Conservation (phyloP, 352 stramenopile species). For the Paralagenidium karlingii region DNA sequence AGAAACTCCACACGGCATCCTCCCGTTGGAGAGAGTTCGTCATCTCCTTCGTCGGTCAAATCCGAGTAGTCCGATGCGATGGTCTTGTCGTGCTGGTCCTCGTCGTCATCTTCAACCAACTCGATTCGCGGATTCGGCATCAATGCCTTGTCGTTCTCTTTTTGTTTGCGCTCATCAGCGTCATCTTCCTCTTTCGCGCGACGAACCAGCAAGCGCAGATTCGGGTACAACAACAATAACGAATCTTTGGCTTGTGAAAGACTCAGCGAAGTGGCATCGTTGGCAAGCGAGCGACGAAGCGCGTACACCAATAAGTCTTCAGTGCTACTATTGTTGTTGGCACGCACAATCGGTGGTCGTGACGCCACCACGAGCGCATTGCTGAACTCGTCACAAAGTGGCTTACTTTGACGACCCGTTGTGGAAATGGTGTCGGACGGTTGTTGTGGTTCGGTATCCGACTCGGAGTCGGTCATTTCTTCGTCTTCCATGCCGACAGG, state of each 20-base stretch:
- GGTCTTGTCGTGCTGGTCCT: conserved; percentile 7
- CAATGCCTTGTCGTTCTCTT: conserved; percentile 26
- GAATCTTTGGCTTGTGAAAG: no score
- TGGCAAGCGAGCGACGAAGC: no score
- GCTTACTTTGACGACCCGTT: conserved; percentile 2
- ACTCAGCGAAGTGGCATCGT: no score
- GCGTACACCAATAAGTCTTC: no score
- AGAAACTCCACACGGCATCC: conserved; percentile 23
- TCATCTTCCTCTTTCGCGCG: conserved; percentile 3
- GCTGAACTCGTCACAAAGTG: conserved; percentile 2
- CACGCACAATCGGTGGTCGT: conserved; percentile 1
- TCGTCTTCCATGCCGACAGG: conserved; percentile 2
- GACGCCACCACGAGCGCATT: not conserved
- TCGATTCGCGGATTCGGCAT: conserved; percentile 20
- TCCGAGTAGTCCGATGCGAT: no score
- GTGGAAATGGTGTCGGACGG: conserved; percentile 9
- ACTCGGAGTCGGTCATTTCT: conserved; percentile 15
- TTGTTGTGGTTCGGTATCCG: conserved; percentile 12
- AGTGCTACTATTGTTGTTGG: no score
- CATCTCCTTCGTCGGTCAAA: no score
- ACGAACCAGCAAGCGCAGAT: no score
- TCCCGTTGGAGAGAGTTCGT: conserved; percentile 7
- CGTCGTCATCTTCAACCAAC: conserved; percentile 34
- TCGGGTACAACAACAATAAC: no score
- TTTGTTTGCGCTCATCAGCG: conserved; percentile 8